Percentiles rank a stretch among this genome's conserved stretches.
These are phyloP conservation scores for Globisporangium splendens DNA, from an alignment of 352 stramenopile species.

Conservation along the genomic window DNA sequence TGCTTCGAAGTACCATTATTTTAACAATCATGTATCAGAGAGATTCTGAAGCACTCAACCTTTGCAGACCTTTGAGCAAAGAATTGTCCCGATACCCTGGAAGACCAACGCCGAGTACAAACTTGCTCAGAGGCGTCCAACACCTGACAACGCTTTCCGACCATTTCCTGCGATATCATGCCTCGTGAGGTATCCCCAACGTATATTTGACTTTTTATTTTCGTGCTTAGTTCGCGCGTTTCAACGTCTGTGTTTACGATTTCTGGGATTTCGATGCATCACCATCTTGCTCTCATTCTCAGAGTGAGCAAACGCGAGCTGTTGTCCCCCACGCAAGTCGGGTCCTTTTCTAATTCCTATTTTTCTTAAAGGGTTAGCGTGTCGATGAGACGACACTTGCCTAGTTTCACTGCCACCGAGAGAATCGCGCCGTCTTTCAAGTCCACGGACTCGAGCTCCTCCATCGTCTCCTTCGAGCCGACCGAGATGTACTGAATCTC, in stretches of 20 bases:
- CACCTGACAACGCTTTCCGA: background rate
- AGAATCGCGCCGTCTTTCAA: slow-evolving; percentile 81
- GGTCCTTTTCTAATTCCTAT: background rate
- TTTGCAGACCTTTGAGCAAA: too few species aligned
- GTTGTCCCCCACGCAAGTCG: too few species aligned
- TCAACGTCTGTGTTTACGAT: background rate
- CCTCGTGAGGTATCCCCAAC: too few species aligned
- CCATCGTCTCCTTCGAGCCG: slow-evolving; percentile 93
- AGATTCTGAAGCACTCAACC: too few species aligned
- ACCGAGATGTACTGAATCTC: slow-evolving; percentile 97
- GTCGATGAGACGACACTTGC: slow-evolving; percentile 96
- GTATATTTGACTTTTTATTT: background rate
- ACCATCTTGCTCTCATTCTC: too few species aligned
- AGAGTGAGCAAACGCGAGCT: too few species aligned
- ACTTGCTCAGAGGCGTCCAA: too few species aligned
- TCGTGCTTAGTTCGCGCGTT: background rate
- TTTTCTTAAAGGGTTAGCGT: slow-evolving; percentile 86
- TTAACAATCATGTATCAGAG: too few species aligned
- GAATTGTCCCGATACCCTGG: too few species aligned
- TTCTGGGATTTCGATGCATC: background rate
- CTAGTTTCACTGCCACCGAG: slow-evolving; percentile 94
- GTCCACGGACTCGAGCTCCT: slow-evolving; percentile 82
- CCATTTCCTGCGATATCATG: too few species aligned
- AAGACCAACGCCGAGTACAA: too few species aligned
- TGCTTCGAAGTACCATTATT: too few species aligned